phyloP scores from a whole-genome alignment of 768 basidiomycete genomes.

The Plicaturopsis crispa region DNA sequence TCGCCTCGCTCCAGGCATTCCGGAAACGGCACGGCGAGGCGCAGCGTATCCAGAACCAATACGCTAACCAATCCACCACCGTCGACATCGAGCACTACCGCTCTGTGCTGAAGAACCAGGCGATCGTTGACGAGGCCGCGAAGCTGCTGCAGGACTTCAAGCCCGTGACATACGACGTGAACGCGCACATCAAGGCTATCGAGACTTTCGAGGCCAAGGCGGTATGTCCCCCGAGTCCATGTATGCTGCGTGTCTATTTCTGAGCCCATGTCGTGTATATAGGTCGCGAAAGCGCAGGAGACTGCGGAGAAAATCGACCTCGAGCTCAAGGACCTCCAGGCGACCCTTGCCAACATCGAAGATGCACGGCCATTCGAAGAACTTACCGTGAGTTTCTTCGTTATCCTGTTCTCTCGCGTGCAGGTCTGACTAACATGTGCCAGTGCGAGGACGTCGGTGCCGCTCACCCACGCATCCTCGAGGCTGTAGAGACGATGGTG shows the following conservation, averaged over 20 bases:
- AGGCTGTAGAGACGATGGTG: slow-evolving; percentile 91
- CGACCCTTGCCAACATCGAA: slow-evolving; percentile 94
- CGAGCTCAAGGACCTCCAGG: slow-evolving; percentile 87
- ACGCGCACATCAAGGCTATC: slow-evolving; percentile 86
- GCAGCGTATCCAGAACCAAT: slow-evolving; percentile 59
- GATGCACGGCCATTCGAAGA: slow-evolving; percentile 97
- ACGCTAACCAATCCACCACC: slow-evolving; percentile 65
- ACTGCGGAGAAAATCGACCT: slow-evolving; percentile 85
- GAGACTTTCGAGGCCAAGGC: slow-evolving; percentile 96
- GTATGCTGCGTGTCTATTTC: not conserved
- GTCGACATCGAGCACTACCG: slow-evolving; percentile 93
- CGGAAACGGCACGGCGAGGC: slow-evolving; percentile 93
- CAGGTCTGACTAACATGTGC: not conserved
- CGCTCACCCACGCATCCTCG: slow-evolving; percentile 86
- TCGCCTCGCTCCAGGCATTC: slow-evolving; percentile 87
- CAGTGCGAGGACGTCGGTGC: slow-evolving; percentile 85
- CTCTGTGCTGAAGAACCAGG: slow-evolving; percentile 84
- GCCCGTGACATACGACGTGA: slow-evolving; percentile 90
- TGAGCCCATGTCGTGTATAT: slow-evolving; percentile 2
- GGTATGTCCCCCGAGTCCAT: too few relatives aligned
- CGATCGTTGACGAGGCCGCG: slow-evolving; percentile 88
- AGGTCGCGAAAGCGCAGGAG: slow-evolving; percentile 87
- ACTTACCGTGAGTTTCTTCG: slow-evolving; percentile 66
- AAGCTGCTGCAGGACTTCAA: slow-evolving; percentile 85
- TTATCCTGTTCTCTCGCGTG: not conserved